A percentile compares a stretch with the other conserved stretches of the same genome.
These are phyloP conservation scores for Solanum rostratum DNA, from an alignment of 257 asterid species.

Conservation along the genomic window DNA sequence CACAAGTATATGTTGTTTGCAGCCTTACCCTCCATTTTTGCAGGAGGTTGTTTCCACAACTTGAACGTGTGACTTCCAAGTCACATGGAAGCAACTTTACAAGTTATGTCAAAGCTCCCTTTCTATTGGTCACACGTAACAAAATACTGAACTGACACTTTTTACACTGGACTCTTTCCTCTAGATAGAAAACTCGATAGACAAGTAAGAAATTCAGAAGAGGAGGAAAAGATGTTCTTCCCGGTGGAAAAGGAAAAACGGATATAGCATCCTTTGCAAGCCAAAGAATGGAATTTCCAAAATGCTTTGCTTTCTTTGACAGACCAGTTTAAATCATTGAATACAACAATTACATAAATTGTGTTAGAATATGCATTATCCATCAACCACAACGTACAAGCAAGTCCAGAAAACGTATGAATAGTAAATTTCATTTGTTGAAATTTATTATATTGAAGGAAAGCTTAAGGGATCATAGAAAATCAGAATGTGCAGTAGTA, in stretches of 20 bases:
- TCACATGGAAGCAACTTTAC: not conserved
- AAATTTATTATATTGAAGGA: not conserved
- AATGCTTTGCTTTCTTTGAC: not conserved
- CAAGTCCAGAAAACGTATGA: not conserved
- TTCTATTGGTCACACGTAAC: not conserved
- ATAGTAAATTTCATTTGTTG: not conserved
- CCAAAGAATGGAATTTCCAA: not conserved
- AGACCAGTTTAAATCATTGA: not conserved
- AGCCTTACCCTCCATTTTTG: not conserved
- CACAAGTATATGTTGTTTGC: fast-evolving
- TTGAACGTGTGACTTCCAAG: not conserved
- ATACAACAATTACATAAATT: not conserved
- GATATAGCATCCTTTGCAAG: not conserved
- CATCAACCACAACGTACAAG: not conserved
- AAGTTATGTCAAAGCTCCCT: not conserved
- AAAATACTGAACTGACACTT: not conserved
- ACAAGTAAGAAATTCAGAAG: not conserved
- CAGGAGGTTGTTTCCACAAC: not conserved
- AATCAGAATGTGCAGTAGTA: not conserved
- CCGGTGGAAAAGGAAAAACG: not conserved
- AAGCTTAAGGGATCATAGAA: not conserved
- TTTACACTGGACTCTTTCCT: not conserved
- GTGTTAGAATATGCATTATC: not conserved
- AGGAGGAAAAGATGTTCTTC: not conserved
- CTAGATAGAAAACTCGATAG: not conserved